A percentile compares a stretch with the other conserved stretches of the same genome.
phyloP scores from a whole-genome alignment of 371 early-diverging fungal species.

The Blastocladiella emersonii region DNA sequence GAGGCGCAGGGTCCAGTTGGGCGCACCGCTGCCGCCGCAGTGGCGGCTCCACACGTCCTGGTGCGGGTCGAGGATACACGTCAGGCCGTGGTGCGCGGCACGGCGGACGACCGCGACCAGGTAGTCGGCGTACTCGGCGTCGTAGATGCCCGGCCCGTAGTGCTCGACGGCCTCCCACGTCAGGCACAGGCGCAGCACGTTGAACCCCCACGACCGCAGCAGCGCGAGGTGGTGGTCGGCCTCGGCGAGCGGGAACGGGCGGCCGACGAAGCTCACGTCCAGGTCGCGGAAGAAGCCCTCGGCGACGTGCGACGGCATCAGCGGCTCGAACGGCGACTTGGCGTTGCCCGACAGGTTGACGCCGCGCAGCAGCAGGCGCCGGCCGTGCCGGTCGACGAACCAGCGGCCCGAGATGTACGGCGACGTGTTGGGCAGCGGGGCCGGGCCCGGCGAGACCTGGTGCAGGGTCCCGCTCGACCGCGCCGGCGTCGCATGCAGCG shows the following conservation, averaged over 20 bases:
- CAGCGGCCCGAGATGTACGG: conserved; percentile 7
- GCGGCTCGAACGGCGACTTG: conserved; percentile 36
- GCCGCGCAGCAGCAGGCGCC: conserved; percentile 43
- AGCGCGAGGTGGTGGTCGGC: conserved; percentile 65
- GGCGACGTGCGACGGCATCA: conserved; percentile 32
- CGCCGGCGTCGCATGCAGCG: too few relatives aligned
- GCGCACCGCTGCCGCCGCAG: conserved; percentile 73
- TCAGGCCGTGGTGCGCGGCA: background rate
- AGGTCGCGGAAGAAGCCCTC: conserved; percentile 41
- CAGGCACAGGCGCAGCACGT: conserved; percentile 54
- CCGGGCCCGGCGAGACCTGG: too few relatives aligned
- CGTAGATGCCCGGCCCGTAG: conserved; percentile 37
- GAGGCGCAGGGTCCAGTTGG: conserved; percentile 65
- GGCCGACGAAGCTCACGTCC: conserved; percentile 41
- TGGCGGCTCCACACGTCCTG: conserved; percentile 46
- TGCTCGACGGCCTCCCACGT: conserved; percentile 82
- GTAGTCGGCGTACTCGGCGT: conserved; percentile 10
- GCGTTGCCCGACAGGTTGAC: conserved; percentile 49
- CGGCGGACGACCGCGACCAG: conserved; percentile 7
- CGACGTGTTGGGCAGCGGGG: too few relatives aligned
- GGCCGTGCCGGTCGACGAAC: conserved; percentile 43
- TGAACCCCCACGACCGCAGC: conserved; percentile 62
- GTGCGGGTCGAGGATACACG: conserved; percentile 15
- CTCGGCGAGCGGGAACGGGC: conserved; percentile 71
- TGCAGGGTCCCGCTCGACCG: too few relatives aligned